Evolutionary conservation across 2,329 filamentous ascomycete species (phyloP).

Genomic region (Epichloe sp.): DNA sequence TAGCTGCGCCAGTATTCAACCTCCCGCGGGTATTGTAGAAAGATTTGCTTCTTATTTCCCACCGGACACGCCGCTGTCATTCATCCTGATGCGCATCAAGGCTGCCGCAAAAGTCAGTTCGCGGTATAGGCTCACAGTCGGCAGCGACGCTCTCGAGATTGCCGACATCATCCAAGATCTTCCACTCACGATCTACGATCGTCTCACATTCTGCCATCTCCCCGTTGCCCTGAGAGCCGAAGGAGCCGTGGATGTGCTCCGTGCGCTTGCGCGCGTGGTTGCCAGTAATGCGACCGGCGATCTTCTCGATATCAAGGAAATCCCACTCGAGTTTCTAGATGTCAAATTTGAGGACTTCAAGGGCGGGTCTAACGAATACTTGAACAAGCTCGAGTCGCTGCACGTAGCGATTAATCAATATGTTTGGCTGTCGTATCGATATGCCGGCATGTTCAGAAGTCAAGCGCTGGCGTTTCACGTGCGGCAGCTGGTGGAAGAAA

Average conservation of each 20-base stretch:
- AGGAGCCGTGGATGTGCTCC: constrained; percentile 36
- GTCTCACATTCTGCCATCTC: constrained; percentile 60
- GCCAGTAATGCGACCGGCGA: constrained; percentile 52
- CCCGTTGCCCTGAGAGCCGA: constrained; percentile 47
- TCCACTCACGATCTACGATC: constrained; percentile 57
- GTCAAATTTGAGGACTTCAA: constrained; percentile 31
- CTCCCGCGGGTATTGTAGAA: constrained; percentile 58
- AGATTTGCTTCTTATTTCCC: constrained; percentile 75
- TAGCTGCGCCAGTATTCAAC: constrained; percentile 57
- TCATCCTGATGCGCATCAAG: constrained; percentile 63
- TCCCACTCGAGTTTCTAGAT: constrained; percentile 66
- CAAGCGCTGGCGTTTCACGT: constrained; percentile 66
- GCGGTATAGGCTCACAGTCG: constrained; percentile 54
- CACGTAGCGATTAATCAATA: constrained; percentile 79
- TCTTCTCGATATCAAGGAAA: constrained; percentile 54
- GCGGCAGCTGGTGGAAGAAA: constrained; percentile 63
- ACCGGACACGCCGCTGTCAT: constrained; percentile 65
- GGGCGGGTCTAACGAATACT: constrained; percentile 36
- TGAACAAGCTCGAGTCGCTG: constrained; percentile 59
- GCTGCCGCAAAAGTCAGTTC: constrained; percentile 51
- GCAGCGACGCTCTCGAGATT: constrained; percentile 45
- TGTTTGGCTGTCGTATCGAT: constrained; percentile 86
- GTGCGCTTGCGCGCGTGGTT: constrained; percentile 55
- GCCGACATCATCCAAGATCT: constrained; percentile 65
- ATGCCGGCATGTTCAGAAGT: constrained; percentile 64